Percentiles rank a stretch among this genome's conserved stretches.
phyloP scores from a whole-genome alignment of 2,329 filamentous ascomycete species.

The Metarhizium humberi region DNA sequence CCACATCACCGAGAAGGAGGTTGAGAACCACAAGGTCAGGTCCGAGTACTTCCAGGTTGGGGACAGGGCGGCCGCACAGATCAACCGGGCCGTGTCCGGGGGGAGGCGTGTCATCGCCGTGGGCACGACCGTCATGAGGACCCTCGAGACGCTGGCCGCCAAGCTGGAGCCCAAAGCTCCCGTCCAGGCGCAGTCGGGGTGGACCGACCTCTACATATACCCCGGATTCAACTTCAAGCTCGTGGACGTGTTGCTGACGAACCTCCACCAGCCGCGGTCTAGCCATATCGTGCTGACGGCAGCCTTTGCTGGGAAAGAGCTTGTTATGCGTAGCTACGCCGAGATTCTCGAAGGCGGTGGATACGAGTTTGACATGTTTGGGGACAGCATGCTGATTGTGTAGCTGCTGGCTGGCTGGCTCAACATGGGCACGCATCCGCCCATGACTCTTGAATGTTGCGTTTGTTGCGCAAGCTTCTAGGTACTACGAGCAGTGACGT shows the following conservation, averaged over 20 bases:
- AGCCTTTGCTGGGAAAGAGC: not conserved
- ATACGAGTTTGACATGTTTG: not conserved
- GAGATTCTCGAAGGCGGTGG: not conserved
- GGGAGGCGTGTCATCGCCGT: not conserved
- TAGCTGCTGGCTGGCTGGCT: not conserved
- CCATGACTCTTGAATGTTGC: too few species aligned
- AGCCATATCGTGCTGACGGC: not conserved
- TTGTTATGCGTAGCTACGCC: not conserved
- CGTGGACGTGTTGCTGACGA: not conserved
- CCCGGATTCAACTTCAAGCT: not conserved
- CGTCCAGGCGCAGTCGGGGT: not conserved
- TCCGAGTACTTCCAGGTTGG: not conserved
- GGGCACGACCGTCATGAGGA: not conserved
- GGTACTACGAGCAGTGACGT: too few species aligned
- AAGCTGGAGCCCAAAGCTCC: not conserved
- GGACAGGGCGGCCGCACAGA: not conserved
- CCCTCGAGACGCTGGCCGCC: not conserved
- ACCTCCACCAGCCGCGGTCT: not conserved
- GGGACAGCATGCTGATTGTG: not conserved
- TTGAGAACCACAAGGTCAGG: not conserved
- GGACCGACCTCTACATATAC: not conserved
- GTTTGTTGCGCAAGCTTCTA: too few species aligned
- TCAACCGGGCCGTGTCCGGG: not conserved
- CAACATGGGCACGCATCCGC: too few species aligned
- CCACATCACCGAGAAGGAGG: not conserved